Percentiles rank a stretch among this genome's conserved stretches.
Conservation (phyloP, 2,329 filamentous ascomycete genomes). For the Trichoderma koningii region DNA sequence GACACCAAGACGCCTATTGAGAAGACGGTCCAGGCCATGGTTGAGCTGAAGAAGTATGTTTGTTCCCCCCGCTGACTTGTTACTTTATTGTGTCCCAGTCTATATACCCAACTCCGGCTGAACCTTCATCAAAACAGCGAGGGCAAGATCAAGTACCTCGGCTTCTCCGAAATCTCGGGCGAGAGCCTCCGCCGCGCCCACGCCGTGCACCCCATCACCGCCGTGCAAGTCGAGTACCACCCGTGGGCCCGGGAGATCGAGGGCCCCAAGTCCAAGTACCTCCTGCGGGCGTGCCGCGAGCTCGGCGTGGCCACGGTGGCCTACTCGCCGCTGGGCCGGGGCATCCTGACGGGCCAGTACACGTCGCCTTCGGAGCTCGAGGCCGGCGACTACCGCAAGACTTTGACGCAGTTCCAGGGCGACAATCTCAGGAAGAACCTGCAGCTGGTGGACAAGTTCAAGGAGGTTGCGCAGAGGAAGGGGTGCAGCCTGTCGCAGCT, state of each 20-base stretch:
- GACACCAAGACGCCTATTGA: conserved; percentile 51
- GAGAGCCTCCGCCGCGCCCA: conserved; percentile 53
- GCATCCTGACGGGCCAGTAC: conserved; percentile 56
- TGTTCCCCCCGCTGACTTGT: neutral
- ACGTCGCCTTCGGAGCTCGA: conserved; percentile 49
- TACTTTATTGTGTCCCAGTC: too few relatives aligned
- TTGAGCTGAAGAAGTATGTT: conserved; percentile 45
- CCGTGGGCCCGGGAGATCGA: conserved; percentile 62
- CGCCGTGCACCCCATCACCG: conserved; percentile 52
- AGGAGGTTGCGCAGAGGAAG: conserved; percentile 55
- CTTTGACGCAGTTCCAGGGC: conserved; percentile 28
- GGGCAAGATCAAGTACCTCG: conserved; percentile 60
- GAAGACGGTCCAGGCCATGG: conserved; percentile 54
- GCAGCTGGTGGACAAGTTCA: conserved; percentile 52
- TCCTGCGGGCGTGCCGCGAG: conserved; percentile 58
- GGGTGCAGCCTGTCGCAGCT: conserved; percentile 58
- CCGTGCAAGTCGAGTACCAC: conserved; percentile 57
- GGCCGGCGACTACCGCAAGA: conserved; percentile 44
- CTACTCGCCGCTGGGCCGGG: conserved; percentile 62
- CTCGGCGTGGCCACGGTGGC: conserved; percentile 59
- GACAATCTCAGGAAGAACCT: conserved; percentile 50
- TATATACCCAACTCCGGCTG: neutral
- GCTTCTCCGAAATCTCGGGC: conserved; percentile 55
- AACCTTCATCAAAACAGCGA: conserved; percentile 35
- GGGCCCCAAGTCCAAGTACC: conserved; percentile 44